Base-by-base conservation (phyloP, 345 rosid species). In the Eucalyptus decipiens region DNA sequence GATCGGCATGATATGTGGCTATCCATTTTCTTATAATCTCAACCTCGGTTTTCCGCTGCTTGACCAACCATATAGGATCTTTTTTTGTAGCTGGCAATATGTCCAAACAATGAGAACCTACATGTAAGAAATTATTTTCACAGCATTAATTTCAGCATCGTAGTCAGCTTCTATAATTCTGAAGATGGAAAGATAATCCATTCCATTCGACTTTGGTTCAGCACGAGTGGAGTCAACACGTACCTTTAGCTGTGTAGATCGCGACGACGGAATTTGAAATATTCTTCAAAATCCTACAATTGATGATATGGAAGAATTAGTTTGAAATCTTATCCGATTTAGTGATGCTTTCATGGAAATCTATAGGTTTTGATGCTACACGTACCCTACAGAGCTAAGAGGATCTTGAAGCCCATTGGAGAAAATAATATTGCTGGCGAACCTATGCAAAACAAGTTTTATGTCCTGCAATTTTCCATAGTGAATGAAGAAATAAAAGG, bases 31-130 rank as follows among this genome's bases (percentile, higher is more conserved):
- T 85, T 18, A 94, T 91, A 17, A 94, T 92, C 87, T 90, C 40
- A 24, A 92, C 86, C 83, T 91, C 94, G 7, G 48, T 62, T 80
- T 88, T 45, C 16, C 93, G 43, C 85, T 93, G 94, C 92, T 30
- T 65, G 50, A 88, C 89, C 87, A 93, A 42, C 95, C 94, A 92
- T 13, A 88, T 52, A 19, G 94, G 94, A 90, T 93, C 95, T 37
- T 51, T 69, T 80, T 67, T 43, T 1, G 30, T 48, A 28, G 87
- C 48, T 28, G 10, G 24, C 26, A 30, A 50, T 85, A 94, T 43
- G 65, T 94, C 94, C 92, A 92, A 89, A 88, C 94, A 91, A 92
- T 94, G 94, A 45, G 94, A 92, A 45, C 95, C 95, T 92, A 86
- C 87, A 50, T 40, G 28, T 37, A 11, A 37, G 24, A 72, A 72